Base-by-base conservation (phyloP, 306 rosid species). In the Fragaria vesca region DNA sequence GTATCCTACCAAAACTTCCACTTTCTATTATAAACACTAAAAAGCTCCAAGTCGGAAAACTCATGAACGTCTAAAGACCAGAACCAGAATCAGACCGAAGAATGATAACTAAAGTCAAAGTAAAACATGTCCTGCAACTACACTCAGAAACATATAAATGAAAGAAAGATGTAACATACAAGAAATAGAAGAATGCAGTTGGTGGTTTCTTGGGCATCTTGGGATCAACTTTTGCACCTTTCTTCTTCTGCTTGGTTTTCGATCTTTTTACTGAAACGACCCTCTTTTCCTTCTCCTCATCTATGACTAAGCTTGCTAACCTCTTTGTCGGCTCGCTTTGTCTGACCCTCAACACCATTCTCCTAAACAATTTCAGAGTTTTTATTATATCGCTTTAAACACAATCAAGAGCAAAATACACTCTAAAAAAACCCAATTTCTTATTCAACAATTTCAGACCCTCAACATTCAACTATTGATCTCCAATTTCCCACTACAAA, bases 201-300 rank as follows among this genome's bases (percentile, higher is more conserved):
- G 97, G 99, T 10, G 99, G 99, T 79, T 95, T 95, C 95, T 92
- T 95, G 24, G 98, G 98, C 85, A 87, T 95, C 81, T 87, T 81
- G 81, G 91, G 82, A 81, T 91, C 97, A 81, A 91, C 46, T 82
- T 80, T 92, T 21, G 62, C 84, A 58, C 79, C 83, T 76, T 72
- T 84, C 87, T 85, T 91, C 86, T 84, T 92, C 86, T 77, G 87
- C 77, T 86, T 88, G 43, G 87, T 55, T 81, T 80, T 91, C 79
- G 90, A 79, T 71, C 71, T 82, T 87, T 88, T 85, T 69, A 55
- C 81, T 57, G 89, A 83, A 72, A 50, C 38, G 4, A 76, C 13
- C 50, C 76, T 83, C 88, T 79, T 74, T 50, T 66, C 84, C 79
- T 72, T 85, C 48, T 34, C 63, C 17, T 74, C 40, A 24, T 46